Percentiles rank a stretch among this genome's conserved stretches.
These are phyloP conservation scores for Calocybe gangraenosa DNA, from an alignment of 768 basidiomycete species.

Conservation along the genomic window DNA sequence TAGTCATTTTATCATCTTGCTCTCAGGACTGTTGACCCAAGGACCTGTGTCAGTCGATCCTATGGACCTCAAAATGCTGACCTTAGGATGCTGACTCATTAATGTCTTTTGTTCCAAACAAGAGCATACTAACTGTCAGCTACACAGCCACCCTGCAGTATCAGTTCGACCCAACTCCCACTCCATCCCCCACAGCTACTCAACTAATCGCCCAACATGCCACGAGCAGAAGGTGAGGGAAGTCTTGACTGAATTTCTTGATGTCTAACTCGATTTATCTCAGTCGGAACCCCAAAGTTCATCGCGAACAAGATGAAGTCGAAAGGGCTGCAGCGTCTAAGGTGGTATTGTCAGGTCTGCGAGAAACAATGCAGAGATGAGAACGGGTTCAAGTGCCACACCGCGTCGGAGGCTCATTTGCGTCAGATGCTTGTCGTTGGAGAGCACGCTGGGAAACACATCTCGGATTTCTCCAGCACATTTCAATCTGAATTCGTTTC, in stretches of 20 bases:
- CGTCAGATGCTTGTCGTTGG: conserved; percentile 98
- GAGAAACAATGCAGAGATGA: conserved; percentile 98
- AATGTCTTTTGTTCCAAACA: conserved; percentile 1
- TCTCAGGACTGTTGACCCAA: too few relatives aligned
- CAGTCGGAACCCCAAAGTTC: conserved; percentile 86
- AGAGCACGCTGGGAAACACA: conserved; percentile 89
- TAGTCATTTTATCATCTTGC: too few relatives aligned
- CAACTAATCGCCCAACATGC: conserved; percentile 52
- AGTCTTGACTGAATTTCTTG: not conserved
- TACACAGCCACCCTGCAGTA: conserved; percentile 7
- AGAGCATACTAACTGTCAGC: not conserved
- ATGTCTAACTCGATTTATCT: not conserved
- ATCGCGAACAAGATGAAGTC: conserved; percentile 97
- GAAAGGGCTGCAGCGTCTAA: conserved; percentile 90
- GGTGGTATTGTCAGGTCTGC: conserved; percentile 99
- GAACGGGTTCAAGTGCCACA: conserved; percentile 98
- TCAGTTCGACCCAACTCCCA: not conserved
- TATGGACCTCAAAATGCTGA: too few relatives aligned
- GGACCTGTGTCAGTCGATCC: too few relatives aligned
- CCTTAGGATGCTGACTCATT: not conserved
- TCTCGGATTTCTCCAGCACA: conserved; percentile 80
- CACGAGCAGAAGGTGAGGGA: conserved; percentile 72
- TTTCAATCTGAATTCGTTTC: conserved; percentile 94
- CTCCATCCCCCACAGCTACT: not conserved
- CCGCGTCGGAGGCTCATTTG: conserved; percentile 82